Conservation (phyloP, 78 protist genomes). For the Dictyostelium brefeldianum region DNA sequence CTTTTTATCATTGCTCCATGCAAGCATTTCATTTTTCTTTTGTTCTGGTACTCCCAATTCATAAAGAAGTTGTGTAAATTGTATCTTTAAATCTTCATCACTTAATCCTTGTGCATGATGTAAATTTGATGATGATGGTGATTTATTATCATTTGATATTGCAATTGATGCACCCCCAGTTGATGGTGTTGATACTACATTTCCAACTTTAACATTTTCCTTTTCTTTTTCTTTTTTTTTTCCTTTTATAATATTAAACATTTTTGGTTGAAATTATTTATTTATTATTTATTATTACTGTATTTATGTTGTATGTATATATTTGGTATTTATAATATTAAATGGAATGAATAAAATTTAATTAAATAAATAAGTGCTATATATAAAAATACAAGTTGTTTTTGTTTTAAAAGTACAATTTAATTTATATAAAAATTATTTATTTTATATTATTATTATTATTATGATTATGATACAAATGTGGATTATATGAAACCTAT, state of each 20-base stretch:
- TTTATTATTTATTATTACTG: not conserved
- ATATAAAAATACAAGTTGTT: too few species aligned
- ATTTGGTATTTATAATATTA: too few species aligned
- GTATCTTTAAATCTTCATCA: conserved; percentile 45
- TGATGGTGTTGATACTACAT: not conserved
- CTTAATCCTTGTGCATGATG: not conserved
- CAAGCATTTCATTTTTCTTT: conserved; percentile 51
- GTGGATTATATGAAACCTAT: too few species aligned
- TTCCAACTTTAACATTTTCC: conserved; percentile 8
- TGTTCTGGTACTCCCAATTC: conserved; percentile 79
- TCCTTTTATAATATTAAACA: conserved; percentile 54
- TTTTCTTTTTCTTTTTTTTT: conserved; percentile 51
- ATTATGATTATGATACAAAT: too few species aligned
- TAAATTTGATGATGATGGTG: not conserved
- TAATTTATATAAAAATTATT: too few species aligned
- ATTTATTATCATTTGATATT: not conserved
- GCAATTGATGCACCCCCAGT: not conserved
- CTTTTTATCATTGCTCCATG: conserved; percentile 61
- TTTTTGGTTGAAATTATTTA: not conserved
- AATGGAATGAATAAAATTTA: too few species aligned
- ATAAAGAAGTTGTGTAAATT: conserved; percentile 25
- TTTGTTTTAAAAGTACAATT: too few species aligned
- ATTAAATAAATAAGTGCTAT: too few species aligned
- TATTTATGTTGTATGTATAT: too few species aligned
- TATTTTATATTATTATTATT: too few species aligned